These are phyloP conservation scores for Allium sativum DNA, from an alignment of 106 monocot genomes.

Conservation along the genomic window DNA sequence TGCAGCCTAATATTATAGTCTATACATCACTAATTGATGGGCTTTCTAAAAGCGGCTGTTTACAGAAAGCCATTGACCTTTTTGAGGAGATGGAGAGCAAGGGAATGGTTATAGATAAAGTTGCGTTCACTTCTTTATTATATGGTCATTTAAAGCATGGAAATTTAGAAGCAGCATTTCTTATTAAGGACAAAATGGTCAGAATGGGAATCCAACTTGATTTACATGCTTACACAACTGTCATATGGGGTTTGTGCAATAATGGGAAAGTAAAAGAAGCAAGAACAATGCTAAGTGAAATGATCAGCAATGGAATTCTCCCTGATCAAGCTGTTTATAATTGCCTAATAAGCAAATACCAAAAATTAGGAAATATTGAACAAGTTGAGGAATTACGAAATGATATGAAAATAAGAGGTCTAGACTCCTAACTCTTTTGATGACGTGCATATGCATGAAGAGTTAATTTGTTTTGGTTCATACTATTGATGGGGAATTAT, in stretches of 20 bases:
- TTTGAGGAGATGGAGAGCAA: slow-evolving; percentile 60
- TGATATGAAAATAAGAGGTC: slow-evolving; percentile 48
- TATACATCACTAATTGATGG: slow-evolving; percentile 79
- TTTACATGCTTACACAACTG: slow-evolving; percentile 49
- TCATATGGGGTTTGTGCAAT: slow-evolving; percentile 77
- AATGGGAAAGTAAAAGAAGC: slow-evolving; percentile 47
- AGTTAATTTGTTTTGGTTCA: neutral
- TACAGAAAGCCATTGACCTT: slow-evolving; percentile 40
- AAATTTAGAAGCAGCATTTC: slow-evolving; percentile 53
- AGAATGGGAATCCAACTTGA: slow-evolving; percentile 58
- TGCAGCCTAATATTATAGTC: slow-evolving; percentile 53
- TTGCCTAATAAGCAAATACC: slow-evolving; percentile 57
- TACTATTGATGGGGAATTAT: neutral
- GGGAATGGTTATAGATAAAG: slow-evolving; percentile 53
- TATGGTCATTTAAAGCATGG: slow-evolving; percentile 67
- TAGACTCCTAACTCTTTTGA: slow-evolving; percentile 7
- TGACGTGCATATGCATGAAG: neutral
- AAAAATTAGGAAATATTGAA: slow-evolving; percentile 41
- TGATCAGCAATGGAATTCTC: slow-evolving; percentile 42
- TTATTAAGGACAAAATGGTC: slow-evolving; percentile 51
- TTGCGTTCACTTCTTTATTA: slow-evolving; percentile 66
- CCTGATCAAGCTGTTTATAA: slow-evolving; percentile 74
- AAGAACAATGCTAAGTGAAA: slow-evolving; percentile 46
- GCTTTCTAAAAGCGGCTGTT: slow-evolving; percentile 48
- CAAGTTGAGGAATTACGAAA: slow-evolving; percentile 36